phyloP scores from a whole-genome alignment of 108 stramenopile species.

The Cyclotella distinguenda region DNA sequence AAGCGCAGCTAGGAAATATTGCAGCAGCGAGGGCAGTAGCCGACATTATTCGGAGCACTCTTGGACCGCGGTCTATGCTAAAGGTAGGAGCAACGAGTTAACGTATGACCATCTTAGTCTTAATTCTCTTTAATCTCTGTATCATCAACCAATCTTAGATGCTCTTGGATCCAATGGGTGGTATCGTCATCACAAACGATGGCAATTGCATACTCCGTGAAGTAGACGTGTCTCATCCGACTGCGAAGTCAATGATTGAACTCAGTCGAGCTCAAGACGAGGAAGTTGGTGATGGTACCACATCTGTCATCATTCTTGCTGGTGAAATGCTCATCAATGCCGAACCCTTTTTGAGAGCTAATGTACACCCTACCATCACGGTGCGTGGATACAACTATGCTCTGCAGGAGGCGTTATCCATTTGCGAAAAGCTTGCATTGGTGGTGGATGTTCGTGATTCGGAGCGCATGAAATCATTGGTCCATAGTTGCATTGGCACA shows the following conservation, averaged over 20 bases:
- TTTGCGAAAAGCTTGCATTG: constrained; percentile 87
- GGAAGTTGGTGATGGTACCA: constrained; percentile 99
- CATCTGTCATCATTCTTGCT: constrained; percentile 98
- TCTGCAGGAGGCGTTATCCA: constrained; percentile 85
- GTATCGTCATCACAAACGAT: constrained; percentile 99
- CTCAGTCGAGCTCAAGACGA: constrained; percentile 97
- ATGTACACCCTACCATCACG: constrained; percentile 97
- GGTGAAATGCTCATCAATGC: constrained; percentile 98
- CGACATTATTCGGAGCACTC: constrained; percentile 97
- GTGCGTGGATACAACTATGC: constrained; percentile 95
- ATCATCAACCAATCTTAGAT: constrained; percentile 49
- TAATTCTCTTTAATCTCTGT: background rate
- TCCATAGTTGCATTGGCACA: constrained; percentile 94
- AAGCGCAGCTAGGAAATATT: constrained; percentile 97
- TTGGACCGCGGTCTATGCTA: constrained; percentile 98
- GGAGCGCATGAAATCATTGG: constrained; percentile 85
- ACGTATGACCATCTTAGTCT: background rate
- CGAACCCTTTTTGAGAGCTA: constrained; percentile 92
- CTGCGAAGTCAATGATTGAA: constrained; percentile 99
- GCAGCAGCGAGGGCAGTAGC: constrained; percentile 92
- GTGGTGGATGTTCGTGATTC: constrained; percentile 87
- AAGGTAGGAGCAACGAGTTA: constrained; percentile 55
- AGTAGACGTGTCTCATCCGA: constrained; percentile 99
- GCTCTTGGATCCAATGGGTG: constrained; percentile 99
- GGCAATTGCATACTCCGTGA: constrained; percentile 99